These are phyloP conservation scores for Cymodocea nodosa DNA, from an alignment of 116 monocot genomes.

Conservation along the genomic window DNA sequence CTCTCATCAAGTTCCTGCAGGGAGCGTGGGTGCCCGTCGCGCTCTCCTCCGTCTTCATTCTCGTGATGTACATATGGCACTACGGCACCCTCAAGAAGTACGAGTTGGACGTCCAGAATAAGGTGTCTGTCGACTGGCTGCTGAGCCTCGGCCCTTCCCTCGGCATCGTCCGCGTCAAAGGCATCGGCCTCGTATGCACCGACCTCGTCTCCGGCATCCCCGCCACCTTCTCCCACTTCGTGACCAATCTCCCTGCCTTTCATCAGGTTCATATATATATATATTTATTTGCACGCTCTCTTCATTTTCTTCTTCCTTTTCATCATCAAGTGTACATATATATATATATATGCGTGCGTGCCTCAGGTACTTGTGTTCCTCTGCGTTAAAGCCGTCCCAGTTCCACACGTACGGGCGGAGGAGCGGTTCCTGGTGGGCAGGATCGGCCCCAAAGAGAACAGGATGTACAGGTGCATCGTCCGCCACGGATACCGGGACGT, in stretches of 20 bases:
- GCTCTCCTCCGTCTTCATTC: constrained; percentile 71
- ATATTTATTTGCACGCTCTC: too few species aligned
- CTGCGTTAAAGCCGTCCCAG: constrained; percentile 81
- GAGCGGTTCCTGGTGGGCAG: constrained; percentile 86
- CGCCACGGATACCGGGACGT: constrained; percentile 87
- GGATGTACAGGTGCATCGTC: constrained; percentile 78
- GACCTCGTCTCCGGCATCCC: constrained; percentile 95
- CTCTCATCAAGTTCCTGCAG: constrained; percentile 83
- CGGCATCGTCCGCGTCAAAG: constrained; percentile 83
- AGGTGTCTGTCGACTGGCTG: constrained; percentile 93
- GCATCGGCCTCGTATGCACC: constrained; percentile 85
- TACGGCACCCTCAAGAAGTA: constrained; percentile 93
- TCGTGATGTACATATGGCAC: constrained; percentile 93
- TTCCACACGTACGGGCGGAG: constrained; percentile 63
- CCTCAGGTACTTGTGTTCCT: constrained; percentile 85
- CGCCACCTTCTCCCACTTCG: constrained; percentile 93
- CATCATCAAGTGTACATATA: too few species aligned
- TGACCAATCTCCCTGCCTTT: constrained; percentile 96
- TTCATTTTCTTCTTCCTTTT: too few species aligned
- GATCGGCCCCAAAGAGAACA: constrained; percentile 66
- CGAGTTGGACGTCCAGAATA: constrained; percentile 90
- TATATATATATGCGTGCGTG: too few species aligned
- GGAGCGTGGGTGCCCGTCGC: constrained; percentile 94
- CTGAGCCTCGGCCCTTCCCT: constrained; percentile 77
- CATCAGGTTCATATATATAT: too few species aligned